Evolutionary conservation across 2,329 filamentous ascomycete species (phyloP).

Genomic region (Aphanoascus verrucosus): DNA sequence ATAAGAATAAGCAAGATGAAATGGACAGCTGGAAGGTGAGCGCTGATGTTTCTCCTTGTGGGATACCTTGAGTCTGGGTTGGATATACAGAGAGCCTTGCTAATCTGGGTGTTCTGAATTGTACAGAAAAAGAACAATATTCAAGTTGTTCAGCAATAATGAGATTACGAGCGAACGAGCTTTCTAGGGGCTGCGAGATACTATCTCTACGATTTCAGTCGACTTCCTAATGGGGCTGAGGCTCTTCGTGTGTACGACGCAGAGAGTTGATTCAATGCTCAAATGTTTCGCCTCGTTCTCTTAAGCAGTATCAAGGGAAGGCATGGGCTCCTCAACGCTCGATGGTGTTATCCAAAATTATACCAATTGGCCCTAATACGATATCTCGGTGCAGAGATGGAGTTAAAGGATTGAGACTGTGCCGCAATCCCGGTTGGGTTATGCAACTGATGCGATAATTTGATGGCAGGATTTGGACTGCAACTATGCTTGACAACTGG

Average conservation of each 20-base stretch:
- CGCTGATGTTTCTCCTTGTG: conserved; percentile 6
- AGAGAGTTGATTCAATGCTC: neutral
- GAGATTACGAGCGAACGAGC: neutral
- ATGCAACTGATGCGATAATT: neutral
- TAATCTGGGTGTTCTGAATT: neutral
- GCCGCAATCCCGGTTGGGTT: neutral
- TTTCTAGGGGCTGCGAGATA: neutral
- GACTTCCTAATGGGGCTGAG: neutral
- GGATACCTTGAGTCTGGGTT: neutral
- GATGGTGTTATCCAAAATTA: too few relatives aligned
- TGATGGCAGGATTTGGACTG: neutral
- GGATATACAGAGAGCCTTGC: neutral
- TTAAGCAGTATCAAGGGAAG: neutral
- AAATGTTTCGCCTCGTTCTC: neutral
- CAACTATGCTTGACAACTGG: conserved; percentile 9
- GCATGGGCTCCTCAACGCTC: too few relatives aligned
- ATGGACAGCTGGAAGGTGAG: conserved; percentile 97
- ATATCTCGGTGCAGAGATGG: neutral
- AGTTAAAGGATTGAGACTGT: neutral
- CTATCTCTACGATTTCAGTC: neutral
- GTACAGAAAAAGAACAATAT: conserved; percentile 32
- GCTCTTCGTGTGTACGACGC: neutral
- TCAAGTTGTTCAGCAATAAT: conserved; percentile 30
- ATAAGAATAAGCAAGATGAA: conserved; percentile 87
- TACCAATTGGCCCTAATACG: too few relatives aligned